phyloP scores from a whole-genome alignment of 179 eudicot species.

The Silene noctiflora region DNA sequence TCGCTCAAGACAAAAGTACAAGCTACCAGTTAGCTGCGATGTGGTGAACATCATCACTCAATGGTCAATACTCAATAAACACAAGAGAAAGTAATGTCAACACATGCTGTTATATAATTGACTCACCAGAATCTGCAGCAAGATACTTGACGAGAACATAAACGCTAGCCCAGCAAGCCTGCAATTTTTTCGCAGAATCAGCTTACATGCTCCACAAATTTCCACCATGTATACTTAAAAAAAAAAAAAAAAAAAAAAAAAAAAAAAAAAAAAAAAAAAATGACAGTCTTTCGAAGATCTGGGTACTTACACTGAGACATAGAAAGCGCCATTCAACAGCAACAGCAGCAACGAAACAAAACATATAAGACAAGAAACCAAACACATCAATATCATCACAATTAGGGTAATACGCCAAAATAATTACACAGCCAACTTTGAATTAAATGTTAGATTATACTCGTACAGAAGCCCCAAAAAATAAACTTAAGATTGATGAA shows the following conservation, averaged over 20 bases:
- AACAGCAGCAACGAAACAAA: conserved; percentile 16
- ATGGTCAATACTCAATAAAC: not conserved
- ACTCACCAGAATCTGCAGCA: conserved; percentile 75
- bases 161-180: conserved; percentile 93
- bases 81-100: not conserved
- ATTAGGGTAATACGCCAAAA: conserved; percentile 1
- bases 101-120: not conserved
- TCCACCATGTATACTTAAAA: not conserved
- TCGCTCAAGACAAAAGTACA: not conserved
- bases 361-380: conserved; percentile 10
- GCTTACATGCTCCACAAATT: conserved; percentile 15
- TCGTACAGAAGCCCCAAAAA: not conserved
- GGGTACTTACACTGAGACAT: conserved; percentile 32
- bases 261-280: not conserved
- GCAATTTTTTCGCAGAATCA: conserved; percentile 25
- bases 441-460: not conserved
- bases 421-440: not conserved
- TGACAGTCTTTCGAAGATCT: not conserved
- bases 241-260: not conserved
- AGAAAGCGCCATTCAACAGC: conserved; percentile 4
- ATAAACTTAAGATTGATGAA: not conserved
- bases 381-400: conserved; percentile 9
- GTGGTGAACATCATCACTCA: not conserved
- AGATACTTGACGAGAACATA: conserved; percentile 86
- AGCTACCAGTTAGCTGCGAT: not conserved